Evolutionary conservation across 495 filamentous ascomycete genomes (phyloP).

Genomic region (Zalerion maritima): DNA sequence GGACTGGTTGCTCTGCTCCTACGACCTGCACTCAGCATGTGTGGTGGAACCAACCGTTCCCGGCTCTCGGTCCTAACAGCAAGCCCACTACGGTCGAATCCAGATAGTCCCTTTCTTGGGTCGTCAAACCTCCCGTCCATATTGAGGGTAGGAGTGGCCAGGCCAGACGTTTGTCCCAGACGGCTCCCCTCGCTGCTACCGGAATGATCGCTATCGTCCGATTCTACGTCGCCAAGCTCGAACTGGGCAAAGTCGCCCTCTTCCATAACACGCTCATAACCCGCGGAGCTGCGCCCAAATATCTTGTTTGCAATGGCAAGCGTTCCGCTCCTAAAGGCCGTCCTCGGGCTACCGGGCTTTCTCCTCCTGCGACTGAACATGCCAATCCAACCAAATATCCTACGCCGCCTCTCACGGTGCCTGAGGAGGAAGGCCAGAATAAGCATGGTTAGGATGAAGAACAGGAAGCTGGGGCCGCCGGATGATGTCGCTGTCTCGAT

Average conservation of each 20-base stretch:
- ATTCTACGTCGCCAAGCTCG: constrained; percentile 53
- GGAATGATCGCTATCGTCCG: constrained; percentile 40
- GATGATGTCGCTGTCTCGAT: constrained; percentile 52
- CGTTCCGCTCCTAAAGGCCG: constrained; percentile 37
- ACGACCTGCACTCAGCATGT: constrained; percentile 33
- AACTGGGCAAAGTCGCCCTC: constrained; percentile 54
- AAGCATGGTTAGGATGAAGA: constrained; percentile 50
- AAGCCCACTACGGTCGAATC: constrained; percentile 59
- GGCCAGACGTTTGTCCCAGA: constrained; percentile 41
- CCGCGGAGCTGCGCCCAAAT: constrained; percentile 30
- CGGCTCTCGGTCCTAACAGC: constrained; percentile 69
- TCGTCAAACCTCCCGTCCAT: constrained; percentile 45
- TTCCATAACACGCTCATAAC: constrained; percentile 79
- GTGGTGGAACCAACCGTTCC: constrained; percentile 43
- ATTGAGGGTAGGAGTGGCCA: constrained; percentile 52
- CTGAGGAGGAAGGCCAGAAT: constrained; percentile 43
- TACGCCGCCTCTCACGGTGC: constrained; percentile 54
- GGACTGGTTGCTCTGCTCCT: constrained; percentile 52
- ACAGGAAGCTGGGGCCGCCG: constrained; percentile 61
- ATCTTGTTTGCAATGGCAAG: constrained; percentile 43
- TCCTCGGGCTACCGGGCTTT: constrained; percentile 37
- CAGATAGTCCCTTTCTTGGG: constrained; percentile 32
- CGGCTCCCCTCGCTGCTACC: constrained; percentile 38
- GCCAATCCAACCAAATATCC: constrained; percentile 45
- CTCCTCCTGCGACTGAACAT: constrained; percentile 35